Percentiles rank a stretch among this genome's conserved stretches.
Evolutionary conservation across 352 stramenopile genomes (phyloP).

Genomic region (Globisporangium paroecandrum): DNA sequence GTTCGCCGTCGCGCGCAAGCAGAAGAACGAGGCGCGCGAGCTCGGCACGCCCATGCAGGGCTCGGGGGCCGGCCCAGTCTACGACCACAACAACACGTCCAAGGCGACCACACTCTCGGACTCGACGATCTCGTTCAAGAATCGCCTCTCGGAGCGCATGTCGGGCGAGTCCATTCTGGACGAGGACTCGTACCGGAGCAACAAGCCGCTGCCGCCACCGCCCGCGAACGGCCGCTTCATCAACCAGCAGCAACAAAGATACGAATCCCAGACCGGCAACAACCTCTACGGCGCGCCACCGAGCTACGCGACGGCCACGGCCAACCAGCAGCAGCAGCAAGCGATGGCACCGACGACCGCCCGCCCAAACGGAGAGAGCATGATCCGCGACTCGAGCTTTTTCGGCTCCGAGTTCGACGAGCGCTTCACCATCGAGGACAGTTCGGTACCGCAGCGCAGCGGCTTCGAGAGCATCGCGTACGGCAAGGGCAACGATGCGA

Average conservation of each 20-base stretch:
- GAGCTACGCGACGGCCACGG: background rate
- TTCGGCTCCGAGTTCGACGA: conserved; percentile 15
- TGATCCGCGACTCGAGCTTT: conserved; percentile 16
- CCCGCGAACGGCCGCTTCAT: background rate
- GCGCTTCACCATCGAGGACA: conserved; percentile 13
- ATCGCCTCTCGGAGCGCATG: conserved; percentile 17
- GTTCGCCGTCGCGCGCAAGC: conserved; percentile 34
- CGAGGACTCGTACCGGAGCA: conserved; percentile 8
- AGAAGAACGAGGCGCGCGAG: conserved; percentile 19
- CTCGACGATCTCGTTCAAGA: conserved; percentile 14
- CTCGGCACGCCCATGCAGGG: conserved; percentile 29
- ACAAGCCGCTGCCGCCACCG: background rate
- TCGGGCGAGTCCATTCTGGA: conserved; percentile 15
- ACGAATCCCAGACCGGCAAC: background rate
- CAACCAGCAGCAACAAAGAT: conserved; percentile 4
- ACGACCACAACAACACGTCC: conserved; percentile 21
- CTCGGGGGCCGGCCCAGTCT: background rate
- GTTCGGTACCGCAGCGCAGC: background rate
- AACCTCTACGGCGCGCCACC: background rate
- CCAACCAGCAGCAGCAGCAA: background rate
- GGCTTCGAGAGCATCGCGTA: conserved; percentile 11
- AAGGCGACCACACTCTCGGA: conserved; percentile 14
- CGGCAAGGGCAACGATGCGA: background rate
- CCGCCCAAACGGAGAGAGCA: background rate
- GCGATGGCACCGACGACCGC: background rate